Evolutionary conservation across 1,284 basidiomycete genomes (phyloP).

Genomic region (Pseudozyma thailandica): DNA sequence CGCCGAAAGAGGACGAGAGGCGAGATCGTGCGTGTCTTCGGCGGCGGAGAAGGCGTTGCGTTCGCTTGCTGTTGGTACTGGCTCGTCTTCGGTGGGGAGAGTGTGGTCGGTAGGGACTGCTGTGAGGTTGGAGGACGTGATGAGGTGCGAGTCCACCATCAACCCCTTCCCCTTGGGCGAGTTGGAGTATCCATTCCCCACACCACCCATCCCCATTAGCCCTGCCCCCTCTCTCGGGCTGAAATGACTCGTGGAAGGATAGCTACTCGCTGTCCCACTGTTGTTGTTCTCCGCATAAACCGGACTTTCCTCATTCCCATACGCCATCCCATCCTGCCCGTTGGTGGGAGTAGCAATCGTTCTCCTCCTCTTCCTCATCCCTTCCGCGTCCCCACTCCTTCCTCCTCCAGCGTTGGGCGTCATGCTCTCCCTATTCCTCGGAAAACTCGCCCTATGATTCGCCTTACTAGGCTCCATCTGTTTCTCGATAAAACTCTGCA

Average conservation of each 20-base stretch:
- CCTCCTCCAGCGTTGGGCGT: not conserved
- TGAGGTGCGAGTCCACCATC: not conserved
- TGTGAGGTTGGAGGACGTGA: not conserved
- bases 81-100: conserved; percentile 11
- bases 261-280: conserved; percentile 9
- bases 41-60: conserved; percentile 17
- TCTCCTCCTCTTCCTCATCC: conserved; percentile 13
- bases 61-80: conserved; percentile 1
- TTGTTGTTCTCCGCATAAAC: conserved; percentile 17
- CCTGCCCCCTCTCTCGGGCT: conserved; percentile 19
- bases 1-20: conserved; percentile 23
- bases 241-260: conserved; percentile 20
- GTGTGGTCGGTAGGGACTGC: conserved; percentile 2
- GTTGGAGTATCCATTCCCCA: conserved; percentile 1
- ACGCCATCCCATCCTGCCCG: not conserved
- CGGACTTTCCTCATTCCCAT: conserved; percentile 8
- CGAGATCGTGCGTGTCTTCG: conserved; percentile 32
- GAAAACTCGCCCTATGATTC: conserved; percentile 12
- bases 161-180: conserved; percentile 6
- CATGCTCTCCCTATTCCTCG: conserved; percentile 11
- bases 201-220: not conserved
- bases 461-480: conserved; percentile 1
- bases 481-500: conserved; percentile 34
- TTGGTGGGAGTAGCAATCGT: conserved; percentile 5
- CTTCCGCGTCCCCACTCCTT: not conserved